Evolutionary conservation across 2,329 filamentous ascomycete genomes (phyloP), one percentile per base, ranked within the genome.

Genomic region (Colletotrichum neosansevieriae): DNA sequence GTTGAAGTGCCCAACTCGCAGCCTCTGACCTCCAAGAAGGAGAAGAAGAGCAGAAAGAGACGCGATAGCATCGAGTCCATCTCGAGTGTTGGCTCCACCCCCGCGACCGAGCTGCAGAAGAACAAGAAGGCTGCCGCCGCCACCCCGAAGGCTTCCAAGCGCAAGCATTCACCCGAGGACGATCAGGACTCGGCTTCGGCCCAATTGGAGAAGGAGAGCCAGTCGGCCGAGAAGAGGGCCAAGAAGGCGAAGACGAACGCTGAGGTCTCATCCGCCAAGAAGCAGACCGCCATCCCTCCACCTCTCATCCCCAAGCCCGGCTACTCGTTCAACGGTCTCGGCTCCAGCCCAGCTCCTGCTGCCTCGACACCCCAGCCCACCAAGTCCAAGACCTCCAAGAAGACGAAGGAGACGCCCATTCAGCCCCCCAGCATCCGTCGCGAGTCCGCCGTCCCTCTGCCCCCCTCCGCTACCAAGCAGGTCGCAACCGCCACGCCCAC

Each of bases 141-240:
- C 38, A 69, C 66, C 15, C 66, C 58, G 21, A 69, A 70, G 44
- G 36, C 67, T 17, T 58, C 58, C n/a, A 71, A 71, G 69, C 70
- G 70, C 60, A 71, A 71, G 70, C 53, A 54, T 24, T 38, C 63
- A 1, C 58, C 58, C 21, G 78, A 81, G 29, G 79, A 82, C n/a
- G 79, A 82, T 38, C 76, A 78, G 13, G 70, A 74, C 6, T 76
- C 76, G 15, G 76, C 76, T 11, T 73, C 77, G 6, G 73, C 77
- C 64, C 80, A 82, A 63, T 73, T 80, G n/a, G 71, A 71, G 57
- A 71, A 74, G 53, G 78, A 82, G 70, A 75, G 70, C 60, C 72
- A 74, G 45, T 76, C 76, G 7, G 77, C 77, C 4, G 73, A 76
- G n/a, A 77, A 79, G 21, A 80, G 81, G 74, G 78, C 81, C 72